A percentile compares a stretch with the other conserved stretches of the same genome.
Evolutionary conservation across 257 asterid species (phyloP).

Genomic region (Nicotiana paniculata): DNA sequence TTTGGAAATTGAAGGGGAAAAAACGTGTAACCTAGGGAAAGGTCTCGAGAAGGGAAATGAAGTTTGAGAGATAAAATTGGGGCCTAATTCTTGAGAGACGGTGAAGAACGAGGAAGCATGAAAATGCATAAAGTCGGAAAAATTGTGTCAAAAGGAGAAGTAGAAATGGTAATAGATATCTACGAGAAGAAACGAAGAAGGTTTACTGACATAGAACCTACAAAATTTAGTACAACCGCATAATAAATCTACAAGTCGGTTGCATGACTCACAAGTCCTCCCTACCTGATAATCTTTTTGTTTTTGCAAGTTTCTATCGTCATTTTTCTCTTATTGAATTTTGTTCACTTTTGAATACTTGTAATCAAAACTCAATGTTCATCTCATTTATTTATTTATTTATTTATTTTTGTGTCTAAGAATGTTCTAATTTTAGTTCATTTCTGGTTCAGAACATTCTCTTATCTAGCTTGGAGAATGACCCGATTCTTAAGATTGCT

Average conservation of each 20-base stretch:
- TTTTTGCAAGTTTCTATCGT: neutral
- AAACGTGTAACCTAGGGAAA: neutral
- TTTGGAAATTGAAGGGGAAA: neutral
- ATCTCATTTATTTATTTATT: neutral
- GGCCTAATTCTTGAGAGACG: neutral
- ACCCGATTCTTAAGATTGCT: constrained; percentile 44
- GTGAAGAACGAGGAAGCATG: neutral
- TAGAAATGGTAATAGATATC: neutral
- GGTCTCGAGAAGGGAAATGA: neutral
- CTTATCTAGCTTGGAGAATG: constrained; percentile 24
- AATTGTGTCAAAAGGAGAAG: neutral
- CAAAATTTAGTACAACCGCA: neutral
- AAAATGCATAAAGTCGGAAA: neutral
- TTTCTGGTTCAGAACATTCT: constrained; percentile 39
- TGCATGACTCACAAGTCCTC: neutral
- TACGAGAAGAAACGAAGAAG: neutral
- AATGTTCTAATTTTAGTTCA: neutral
- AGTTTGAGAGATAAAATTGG: neutral
- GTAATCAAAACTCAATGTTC: neutral
- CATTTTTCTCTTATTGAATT: neutral
- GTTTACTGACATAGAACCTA: neutral
- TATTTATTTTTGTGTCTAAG: neutral
- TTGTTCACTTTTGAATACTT: neutral
- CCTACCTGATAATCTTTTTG: neutral
- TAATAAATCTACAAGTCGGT: neutral